Evolutionary conservation across 2,329 filamentous ascomycete species (phyloP).

Genomic region (Mycosphaerella sp.): DNA sequence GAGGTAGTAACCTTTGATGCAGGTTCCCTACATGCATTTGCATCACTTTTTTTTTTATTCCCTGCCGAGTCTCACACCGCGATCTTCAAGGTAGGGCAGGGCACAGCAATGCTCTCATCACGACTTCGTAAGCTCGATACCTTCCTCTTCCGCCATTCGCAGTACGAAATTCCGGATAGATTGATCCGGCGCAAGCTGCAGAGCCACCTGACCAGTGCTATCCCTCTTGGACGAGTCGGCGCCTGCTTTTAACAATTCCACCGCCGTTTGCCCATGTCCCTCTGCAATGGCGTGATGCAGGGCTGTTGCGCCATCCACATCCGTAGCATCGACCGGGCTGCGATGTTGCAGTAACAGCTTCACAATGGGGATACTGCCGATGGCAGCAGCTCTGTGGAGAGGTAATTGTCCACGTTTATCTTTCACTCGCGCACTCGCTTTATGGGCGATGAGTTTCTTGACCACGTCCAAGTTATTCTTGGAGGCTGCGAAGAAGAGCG

Average conservation of each 20-base stretch:
- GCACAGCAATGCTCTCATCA: neutral
- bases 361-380: constrained; percentile 82
- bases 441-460: constrained; percentile 65
- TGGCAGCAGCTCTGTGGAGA: constrained; percentile 83
- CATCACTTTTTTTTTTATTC: too few species aligned
- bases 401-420: constrained; percentile 86
- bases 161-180: constrained; percentile 74
- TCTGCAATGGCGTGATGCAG: constrained; percentile 81
- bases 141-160: constrained; percentile 73
- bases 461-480: constrained; percentile 82
- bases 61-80: too few species aligned
- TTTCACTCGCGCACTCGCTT: constrained; percentile 71
- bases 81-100: too few species aligned
- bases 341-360: constrained; percentile 67
- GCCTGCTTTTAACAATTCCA: constrained; percentile 75
- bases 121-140: constrained; percentile 52
- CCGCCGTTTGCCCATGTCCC: constrained; percentile 69
- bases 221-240: constrained; percentile 77
- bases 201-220: constrained; percentile 59
- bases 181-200: constrained; percentile 78
- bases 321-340: constrained; percentile 77
- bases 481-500: constrained; percentile 83
- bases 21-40: too few species aligned
- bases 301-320: constrained; percentile 76
- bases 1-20: too few species aligned